Percentiles rank a stretch among this genome's conserved stretches.
phyloP scores from a whole-genome alignment of 371 early-diverging fungal species.

The Mucor racemosus region DNA sequence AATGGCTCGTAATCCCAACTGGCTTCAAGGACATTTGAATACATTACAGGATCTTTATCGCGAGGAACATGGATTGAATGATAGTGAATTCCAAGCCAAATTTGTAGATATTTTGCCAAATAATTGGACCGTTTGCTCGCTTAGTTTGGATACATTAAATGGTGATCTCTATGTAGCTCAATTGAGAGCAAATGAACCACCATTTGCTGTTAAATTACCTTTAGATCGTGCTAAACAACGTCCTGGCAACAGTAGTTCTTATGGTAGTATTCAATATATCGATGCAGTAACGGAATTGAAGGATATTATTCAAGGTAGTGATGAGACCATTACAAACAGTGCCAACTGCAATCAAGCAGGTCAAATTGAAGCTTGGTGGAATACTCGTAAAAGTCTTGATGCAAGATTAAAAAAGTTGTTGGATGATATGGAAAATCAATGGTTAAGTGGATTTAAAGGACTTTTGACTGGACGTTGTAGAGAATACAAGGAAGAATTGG shows the following conservation, averaged over 20 bases:
- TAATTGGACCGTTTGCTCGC: conserved; percentile 73
- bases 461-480: conserved; percentile 29
- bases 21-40: conserved; percentile 41
- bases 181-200: conserved; percentile 49
- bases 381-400: conserved; percentile 69
- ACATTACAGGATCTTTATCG: conserved; percentile 40
- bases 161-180: conserved; percentile 72
- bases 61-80: conserved; percentile 38
- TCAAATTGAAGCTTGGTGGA: conserved; percentile 84
- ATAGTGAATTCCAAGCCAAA: conserved; percentile 48
- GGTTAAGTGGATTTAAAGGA: conserved; percentile 83
- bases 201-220: conserved; percentile 75
- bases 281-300: conserved; percentile 51
- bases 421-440: conserved; percentile 66
- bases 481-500: conserved; percentile 27
- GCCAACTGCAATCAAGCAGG: conserved; percentile 48
- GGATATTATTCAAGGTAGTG: conserved; percentile 64
- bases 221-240: conserved; percentile 60
- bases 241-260: conserved; percentile 17
- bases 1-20: conserved; percentile 7
- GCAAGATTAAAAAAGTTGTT: conserved; percentile 64
- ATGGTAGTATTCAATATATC: conserved; percentile 21
- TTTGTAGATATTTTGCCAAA: conserved; percentile 64
- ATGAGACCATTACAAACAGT: conserved; percentile 51
- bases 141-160: conserved; percentile 71